phyloP scores from a whole-genome alignment of 208 protist species.

The Angomonas desouzai region DNA sequence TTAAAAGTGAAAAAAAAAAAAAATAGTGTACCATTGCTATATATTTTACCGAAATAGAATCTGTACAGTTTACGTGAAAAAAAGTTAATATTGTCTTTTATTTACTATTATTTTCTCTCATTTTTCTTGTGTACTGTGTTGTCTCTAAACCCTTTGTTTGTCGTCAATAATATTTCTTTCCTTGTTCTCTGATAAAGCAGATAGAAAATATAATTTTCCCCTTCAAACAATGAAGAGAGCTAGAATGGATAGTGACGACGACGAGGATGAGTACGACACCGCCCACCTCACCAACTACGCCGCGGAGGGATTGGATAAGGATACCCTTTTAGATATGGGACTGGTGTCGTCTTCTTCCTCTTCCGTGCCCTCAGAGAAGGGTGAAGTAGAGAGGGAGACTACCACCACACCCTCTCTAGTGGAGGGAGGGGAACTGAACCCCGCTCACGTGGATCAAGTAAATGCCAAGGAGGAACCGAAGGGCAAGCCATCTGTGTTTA shows the following conservation, averaged over 20 bases:
- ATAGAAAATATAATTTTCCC: neutral
- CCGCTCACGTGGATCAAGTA: no score
- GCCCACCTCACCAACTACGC: slow-evolving; percentile 37
- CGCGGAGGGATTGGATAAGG: slow-evolving; percentile 2
- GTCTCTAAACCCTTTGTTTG: neutral
- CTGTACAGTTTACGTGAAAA: slow-evolving; percentile 3
- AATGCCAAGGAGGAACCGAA: neutral
- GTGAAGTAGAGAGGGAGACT: neutral
- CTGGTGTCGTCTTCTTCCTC: slow-evolving; percentile 16
- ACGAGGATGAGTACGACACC: slow-evolving; percentile 59
- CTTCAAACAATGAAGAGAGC: slow-evolving; percentile 42
- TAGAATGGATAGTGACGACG: slow-evolving; percentile 73
- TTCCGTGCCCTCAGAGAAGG: neutral
- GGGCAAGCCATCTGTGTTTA: neutral
- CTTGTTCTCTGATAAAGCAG: no score
- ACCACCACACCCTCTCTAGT: slow-evolving; percentile 10
- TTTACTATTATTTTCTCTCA: neutral
- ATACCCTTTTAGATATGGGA: slow-evolving; percentile 33
- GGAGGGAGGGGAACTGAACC: no score
- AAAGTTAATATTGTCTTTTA: no score
- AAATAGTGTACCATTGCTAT: no score
- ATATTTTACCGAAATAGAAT: no score
- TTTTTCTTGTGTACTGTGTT: no score
- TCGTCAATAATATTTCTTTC: neutral
- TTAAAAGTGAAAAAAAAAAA: neutral